Evolutionary conservation across 306 rosid species (phyloP).

Genomic region (Trichosanthes truncata): DNA sequence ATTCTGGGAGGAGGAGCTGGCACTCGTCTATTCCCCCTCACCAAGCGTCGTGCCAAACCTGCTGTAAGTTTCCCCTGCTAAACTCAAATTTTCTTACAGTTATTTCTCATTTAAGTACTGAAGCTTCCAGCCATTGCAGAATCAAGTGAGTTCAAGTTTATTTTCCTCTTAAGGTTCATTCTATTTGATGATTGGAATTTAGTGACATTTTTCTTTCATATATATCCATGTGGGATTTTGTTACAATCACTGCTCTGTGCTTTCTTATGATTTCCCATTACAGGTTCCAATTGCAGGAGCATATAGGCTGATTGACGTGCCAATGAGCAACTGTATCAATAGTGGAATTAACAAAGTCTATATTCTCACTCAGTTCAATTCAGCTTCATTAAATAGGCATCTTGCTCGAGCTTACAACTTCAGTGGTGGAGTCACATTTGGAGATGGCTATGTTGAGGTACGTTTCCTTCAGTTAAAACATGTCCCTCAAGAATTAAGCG

Average conservation of each 20-base stretch:
- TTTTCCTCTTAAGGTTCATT: background rate
- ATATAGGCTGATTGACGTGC: constrained; percentile 88
- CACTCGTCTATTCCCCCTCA: constrained; percentile 90
- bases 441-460: constrained; percentile 90
- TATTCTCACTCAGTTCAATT: constrained; percentile 88
- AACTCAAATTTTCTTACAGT: background rate
- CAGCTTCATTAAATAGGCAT: constrained; percentile 91
- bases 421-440: constrained; percentile 57
- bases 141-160: background rate
- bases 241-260: background rate
- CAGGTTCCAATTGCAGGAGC: constrained; percentile 89
- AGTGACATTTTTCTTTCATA: background rate
- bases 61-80: constrained; percentile 40
- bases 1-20: constrained; percentile 99
- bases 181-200: background rate
- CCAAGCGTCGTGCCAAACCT: constrained; percentile 89
- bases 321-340: constrained; percentile 97
- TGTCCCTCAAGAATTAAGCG: background rate
- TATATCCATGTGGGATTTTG: background rate
- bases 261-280: background rate
- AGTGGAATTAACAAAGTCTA: constrained; percentile 94
- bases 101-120: background rate
- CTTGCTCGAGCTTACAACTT: constrained; percentile 80
- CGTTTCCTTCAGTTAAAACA: background rate
- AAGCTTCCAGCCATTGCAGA: background rate